phyloP scores from a whole-genome alignment of 2,329 filamentous ascomycete species.

The Conoideocrella luteorostrata region DNA sequence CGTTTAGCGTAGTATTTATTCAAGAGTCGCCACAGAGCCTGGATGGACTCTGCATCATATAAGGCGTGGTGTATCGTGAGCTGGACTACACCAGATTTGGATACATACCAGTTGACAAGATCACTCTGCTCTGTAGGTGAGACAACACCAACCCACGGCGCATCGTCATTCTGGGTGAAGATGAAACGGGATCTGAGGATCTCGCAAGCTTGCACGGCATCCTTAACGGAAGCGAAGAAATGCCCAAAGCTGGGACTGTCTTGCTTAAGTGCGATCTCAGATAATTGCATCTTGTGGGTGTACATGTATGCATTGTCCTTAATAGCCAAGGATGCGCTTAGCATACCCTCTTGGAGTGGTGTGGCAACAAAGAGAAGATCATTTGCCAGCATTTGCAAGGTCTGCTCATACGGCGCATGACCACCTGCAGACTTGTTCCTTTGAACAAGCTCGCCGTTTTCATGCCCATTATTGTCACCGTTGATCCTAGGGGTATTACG shows the following conservation, averaged over 20 bases:
- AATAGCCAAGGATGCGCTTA: slow-evolving; percentile 17
- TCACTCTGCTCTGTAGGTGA: slow-evolving; percentile 15
- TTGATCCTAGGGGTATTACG: neutral
- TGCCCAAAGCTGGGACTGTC: slow-evolving; percentile 11
- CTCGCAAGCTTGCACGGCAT: slow-evolving; percentile 18
- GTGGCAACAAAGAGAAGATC: slow-evolving; percentile 18
- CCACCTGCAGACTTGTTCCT: neutral
- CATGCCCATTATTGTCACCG: neutral
- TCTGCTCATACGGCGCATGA: slow-evolving; percentile 10
- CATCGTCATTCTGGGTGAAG: slow-evolving; percentile 14
- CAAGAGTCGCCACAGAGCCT: slow-evolving; percentile 14
- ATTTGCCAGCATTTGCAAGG: slow-evolving; percentile 10
- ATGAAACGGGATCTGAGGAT: slow-evolving; percentile 18
- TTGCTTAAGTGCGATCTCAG: slow-evolving; percentile 7
- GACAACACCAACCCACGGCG: slow-evolving; percentile 19
- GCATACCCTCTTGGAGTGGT: slow-evolving; percentile 20
- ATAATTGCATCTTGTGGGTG: slow-evolving; percentile 16
- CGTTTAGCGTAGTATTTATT: slow-evolving; percentile 10
- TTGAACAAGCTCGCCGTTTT: neutral
- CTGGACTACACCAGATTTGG: slow-evolving; percentile 4
- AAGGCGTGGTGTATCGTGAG: slow-evolving; percentile 17
- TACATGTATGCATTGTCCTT: slow-evolving; percentile 16
- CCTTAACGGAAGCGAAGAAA: slow-evolving; percentile 14
- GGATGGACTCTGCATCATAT: slow-evolving; percentile 17
- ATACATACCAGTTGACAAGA: slow-evolving; percentile 11